Percentiles rank a stretch among this genome's conserved stretches.
These are phyloP conservation scores for Pyrus pyrifolia DNA, from an alignment of 306 rosid species.

Conservation along the genomic window DNA sequence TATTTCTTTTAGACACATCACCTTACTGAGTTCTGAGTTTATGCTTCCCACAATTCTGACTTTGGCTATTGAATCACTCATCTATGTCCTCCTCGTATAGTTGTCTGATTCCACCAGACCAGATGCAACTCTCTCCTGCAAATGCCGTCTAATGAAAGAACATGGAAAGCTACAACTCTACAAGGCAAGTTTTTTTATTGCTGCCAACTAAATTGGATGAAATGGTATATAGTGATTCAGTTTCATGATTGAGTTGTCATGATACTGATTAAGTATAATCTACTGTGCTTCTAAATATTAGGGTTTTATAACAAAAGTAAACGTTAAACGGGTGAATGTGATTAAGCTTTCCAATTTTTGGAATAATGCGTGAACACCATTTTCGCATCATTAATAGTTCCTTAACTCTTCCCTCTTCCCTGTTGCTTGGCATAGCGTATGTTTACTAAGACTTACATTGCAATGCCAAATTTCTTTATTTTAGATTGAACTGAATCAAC, in stretches of 20 bases:
- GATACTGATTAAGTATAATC: background rate
- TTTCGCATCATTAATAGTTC: background rate
- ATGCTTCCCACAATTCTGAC: background rate
- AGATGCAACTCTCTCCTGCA: constrained; percentile 25
- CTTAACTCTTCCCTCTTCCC: background rate
- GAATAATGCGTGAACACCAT: background rate
- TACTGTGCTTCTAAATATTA: background rate
- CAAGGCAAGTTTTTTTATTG: constrained; percentile 27
- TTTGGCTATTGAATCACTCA: background rate
- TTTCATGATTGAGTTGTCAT: background rate
- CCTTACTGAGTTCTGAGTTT: background rate
- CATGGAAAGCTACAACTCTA: constrained; percentile 27
- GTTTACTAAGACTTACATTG: background rate
- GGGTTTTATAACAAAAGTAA: background rate
- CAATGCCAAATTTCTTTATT: background rate
- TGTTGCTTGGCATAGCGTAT: background rate
- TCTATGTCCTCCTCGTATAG: constrained; percentile 10
- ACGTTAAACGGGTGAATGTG: background rate
- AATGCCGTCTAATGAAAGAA: constrained; percentile 28
- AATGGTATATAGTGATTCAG: background rate
- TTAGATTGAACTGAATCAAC: constrained; percentile 31
- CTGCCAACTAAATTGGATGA: background rate
- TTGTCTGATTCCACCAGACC: constrained; percentile 25
- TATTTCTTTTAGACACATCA: constrained; percentile 8
- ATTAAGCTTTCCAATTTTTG: background rate